Evolutionary conservation across 1,139 yeast genomes (phyloP), one percentile per base, ranked within the genome.

Genomic region (Spathaspora jeffriesii): DNA sequence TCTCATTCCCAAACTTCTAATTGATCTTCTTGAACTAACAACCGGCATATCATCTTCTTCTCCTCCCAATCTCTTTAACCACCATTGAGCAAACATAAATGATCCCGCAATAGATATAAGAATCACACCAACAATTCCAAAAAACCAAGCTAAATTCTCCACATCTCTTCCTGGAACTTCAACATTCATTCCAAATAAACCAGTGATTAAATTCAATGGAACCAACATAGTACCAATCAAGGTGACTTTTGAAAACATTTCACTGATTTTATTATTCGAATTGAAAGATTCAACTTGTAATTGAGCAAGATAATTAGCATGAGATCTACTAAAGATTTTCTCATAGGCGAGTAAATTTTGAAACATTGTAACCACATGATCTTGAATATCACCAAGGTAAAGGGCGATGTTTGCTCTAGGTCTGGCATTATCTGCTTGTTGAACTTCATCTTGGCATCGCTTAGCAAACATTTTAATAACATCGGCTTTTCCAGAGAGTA

Each of bases 391-490:
- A 50, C 98, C 97, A 53, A 93, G 70, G 64, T 92, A 93, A 53
- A 93, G 75, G 0, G 93, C 93, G 61, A 87, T 87, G 59, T 87
- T 93, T 14, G 86, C 91, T 60, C 95, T 76, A 49, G 93, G 93
- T 60, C 84, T 88, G 0, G 85, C 82, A 23, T 56, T 58, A 36
- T 10, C 28, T 25, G 38, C 56, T 54, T 11, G 55, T 13, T 48
- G 47, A 23, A 50, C 57, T 52, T 76, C 83, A 58, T 93, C 98
- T 58, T 88, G 95, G 66, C 98, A 92, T 61, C 99, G 78, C 64
- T 93, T 93, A 36, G 97, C 96, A 76, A 93, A 91, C 96, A 92
- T 93, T 61, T 89, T 88, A 59, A 93, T 90, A 49, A 93, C 99
- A 65, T 95, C 99, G 0, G 99, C 98, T 65, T 93, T 93, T 52